These are phyloP conservation scores for Peterozyma xylosa DNA, from an alignment of 805 yeast genomes.

Conservation along the genomic window DNA sequence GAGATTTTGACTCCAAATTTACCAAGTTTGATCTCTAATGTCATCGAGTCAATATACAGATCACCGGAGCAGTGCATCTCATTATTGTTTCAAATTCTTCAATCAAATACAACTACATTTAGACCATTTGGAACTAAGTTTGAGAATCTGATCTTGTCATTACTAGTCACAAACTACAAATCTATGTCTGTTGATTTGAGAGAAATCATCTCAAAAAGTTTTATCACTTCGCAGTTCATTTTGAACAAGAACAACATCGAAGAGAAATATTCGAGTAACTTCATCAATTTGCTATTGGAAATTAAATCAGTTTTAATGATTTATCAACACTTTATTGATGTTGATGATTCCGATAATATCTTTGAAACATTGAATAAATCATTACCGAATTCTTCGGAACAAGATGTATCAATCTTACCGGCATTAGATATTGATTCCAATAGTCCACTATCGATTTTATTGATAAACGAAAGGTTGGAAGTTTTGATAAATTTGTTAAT, in stretches of 20 bases:
- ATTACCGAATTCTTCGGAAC: constrained; percentile 6
- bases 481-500: constrained; percentile 36
- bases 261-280: constrained; percentile 36
- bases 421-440: constrained; percentile 53
- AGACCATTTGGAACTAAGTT: constrained; percentile 69
- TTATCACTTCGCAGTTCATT: constrained; percentile 49
- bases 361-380: constrained; percentile 25
- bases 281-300: constrained; percentile 43
- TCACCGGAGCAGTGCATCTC: constrained; percentile 30
- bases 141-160: constrained; percentile 32
- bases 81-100: constrained; percentile 34
- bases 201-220: constrained; percentile 34
- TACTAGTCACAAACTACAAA: constrained; percentile 28
- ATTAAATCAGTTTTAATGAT: constrained; percentile 46
- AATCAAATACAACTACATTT: constrained; percentile 67
- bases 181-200: constrained; percentile 31
- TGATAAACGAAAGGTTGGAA: constrained; percentile 43
- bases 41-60: constrained; percentile 37
- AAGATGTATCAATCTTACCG: constrained; percentile 29
- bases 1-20: constrained; percentile 78
- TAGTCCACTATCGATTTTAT: constrained; percentile 40
- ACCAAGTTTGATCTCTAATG: constrained; percentile 47
- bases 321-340: constrained; percentile 50
- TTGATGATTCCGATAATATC: constrained; percentile 48
- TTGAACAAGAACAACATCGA: constrained; percentile 43